phyloP scores from a whole-genome alignment of 179 eudicot genomes.

The Beta corolliflora region DNA sequence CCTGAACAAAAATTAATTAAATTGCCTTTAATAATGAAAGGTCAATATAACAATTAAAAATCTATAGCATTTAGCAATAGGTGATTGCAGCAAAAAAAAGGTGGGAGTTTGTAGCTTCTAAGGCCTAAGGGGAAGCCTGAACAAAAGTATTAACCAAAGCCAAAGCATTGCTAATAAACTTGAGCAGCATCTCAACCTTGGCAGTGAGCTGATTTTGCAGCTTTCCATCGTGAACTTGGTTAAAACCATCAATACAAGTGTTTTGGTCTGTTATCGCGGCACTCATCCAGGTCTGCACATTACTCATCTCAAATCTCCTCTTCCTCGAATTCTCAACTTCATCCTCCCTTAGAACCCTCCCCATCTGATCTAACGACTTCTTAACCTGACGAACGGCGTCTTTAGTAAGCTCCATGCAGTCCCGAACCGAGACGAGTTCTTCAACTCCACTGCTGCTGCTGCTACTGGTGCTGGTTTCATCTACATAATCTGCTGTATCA shows the following conservation, averaged over 20 bases:
- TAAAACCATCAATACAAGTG: conserved; percentile 60
- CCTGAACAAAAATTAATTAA: too few relatives aligned
- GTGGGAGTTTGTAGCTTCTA: too few relatives aligned
- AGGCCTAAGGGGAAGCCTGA: too few relatives aligned
- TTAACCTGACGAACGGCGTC: conserved; percentile 39
- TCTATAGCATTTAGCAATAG: too few relatives aligned
- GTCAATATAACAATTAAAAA: too few relatives aligned
- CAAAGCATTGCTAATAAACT: conserved; percentile 54
- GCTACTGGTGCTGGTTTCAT: conserved; percentile 9
- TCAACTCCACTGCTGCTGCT: conserved; percentile 22
- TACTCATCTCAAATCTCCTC: conserved; percentile 39
- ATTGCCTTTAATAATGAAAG: too few relatives aligned
- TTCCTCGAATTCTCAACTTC: background rate
- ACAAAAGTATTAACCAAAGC: conserved; percentile 26
- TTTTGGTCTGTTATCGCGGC: conserved; percentile 60
- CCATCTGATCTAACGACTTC: conserved; percentile 39
- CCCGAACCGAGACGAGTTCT: conserved; percentile 23
- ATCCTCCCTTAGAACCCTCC: conserved; percentile 10
- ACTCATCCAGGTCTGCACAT: conserved; percentile 62
- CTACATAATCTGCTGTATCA: conserved; percentile 28
- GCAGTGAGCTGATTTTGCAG: conserved; percentile 29
- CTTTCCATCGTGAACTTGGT: conserved; percentile 21
- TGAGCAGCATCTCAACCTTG: conserved; percentile 17
- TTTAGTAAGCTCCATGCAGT: conserved; percentile 44
- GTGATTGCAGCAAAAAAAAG: too few relatives aligned